Conservation (phyloP, 768 basidiomycete genomes). For the Ramaria sp. region DNA sequence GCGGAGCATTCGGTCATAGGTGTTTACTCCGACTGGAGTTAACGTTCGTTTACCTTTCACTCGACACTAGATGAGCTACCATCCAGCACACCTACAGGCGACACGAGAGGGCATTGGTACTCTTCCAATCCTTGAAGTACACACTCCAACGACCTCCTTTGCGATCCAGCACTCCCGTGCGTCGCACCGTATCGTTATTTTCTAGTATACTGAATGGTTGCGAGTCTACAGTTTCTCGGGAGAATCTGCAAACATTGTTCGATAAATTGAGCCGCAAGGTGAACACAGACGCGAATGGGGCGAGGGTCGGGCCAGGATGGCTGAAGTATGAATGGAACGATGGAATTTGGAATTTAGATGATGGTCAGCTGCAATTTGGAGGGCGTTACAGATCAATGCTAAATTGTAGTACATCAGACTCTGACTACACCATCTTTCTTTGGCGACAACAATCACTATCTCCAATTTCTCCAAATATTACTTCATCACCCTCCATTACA, state of each 20-base stretch:
- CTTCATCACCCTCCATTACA: slow-evolving; percentile 15
- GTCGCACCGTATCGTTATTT: slow-evolving; percentile 17
- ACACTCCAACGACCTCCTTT: slow-evolving; percentile 67
- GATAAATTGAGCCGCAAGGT: slow-evolving; percentile 64
- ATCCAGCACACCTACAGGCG: neutral
- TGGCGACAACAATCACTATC: slow-evolving; percentile 51
- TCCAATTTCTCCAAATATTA: slow-evolving; percentile 17
- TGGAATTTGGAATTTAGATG: slow-evolving; percentile 78
- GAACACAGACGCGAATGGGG: slow-evolving; percentile 42
- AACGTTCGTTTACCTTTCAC: neutral
- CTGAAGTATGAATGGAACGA: slow-evolving; percentile 80
- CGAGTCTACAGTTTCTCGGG: slow-evolving; percentile 46
- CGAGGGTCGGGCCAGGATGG: slow-evolving; percentile 66
- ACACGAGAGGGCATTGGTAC: slow-evolving; percentile 22
- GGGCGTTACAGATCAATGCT: neutral
- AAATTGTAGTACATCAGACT: slow-evolving; percentile 33
- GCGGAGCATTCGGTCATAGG: neutral
- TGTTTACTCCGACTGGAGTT: too few relatives aligned
- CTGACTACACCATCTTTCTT: slow-evolving; percentile 80
- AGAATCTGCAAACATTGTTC: slow-evolving; percentile 49
- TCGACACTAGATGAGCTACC: neutral
- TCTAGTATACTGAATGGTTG: neutral
- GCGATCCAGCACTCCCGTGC: slow-evolving; percentile 65
- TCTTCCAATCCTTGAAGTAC: slow-evolving; percentile 46
- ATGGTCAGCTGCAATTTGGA: slow-evolving; percentile 40